A percentile compares a stretch with the other conserved stretches of the same genome.
phyloP scores from a whole-genome alignment of 805 yeast species.

The Zygosaccharomyces lentus region DNA sequence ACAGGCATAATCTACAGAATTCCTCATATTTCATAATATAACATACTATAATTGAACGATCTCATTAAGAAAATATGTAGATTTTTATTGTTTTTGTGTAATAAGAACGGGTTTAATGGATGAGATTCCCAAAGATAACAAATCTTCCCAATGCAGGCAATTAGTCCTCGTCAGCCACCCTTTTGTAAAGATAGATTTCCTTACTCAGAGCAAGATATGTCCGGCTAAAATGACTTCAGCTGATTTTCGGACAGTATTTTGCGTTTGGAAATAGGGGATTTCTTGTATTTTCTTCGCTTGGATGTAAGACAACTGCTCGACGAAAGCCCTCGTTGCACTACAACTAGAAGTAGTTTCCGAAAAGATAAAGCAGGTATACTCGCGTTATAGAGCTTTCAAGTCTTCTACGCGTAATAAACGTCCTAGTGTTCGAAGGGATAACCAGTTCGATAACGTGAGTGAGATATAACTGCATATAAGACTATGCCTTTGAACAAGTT shows the following conservation, averaged over 20 bases:
- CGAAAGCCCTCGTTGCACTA: neutral
- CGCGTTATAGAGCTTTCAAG: neutral
- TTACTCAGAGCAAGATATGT: neutral
- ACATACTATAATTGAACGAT: neutral
- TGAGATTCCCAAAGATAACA: too few relatives aligned
- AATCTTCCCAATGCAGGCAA: too few relatives aligned
- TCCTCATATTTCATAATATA: neutral
- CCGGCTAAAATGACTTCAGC: neutral
- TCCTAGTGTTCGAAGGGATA: constrained; percentile 1
- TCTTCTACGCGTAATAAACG: neutral
- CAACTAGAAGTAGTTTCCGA: neutral
- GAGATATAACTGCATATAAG: constrained; percentile 1
- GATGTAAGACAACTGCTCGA: neutral
- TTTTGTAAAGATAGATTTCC: neutral
- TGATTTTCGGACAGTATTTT: neutral
- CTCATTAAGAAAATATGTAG: constrained; percentile 3
- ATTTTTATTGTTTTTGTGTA: neutral
- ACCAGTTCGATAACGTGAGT: constrained; percentile 3
- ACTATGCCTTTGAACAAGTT: constrained; percentile 5
- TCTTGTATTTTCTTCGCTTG: neutral
- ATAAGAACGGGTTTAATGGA: too few relatives aligned
- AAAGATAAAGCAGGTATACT: neutral
- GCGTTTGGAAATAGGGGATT: neutral
- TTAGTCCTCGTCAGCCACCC: neutral
- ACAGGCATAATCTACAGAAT: constrained; percentile 10